Evolutionary conservation across 192 early-diverging fungal genomes (phyloP), one percentile per base, ranked within the genome.

Genomic region (Backusella tuberculispora): DNA sequence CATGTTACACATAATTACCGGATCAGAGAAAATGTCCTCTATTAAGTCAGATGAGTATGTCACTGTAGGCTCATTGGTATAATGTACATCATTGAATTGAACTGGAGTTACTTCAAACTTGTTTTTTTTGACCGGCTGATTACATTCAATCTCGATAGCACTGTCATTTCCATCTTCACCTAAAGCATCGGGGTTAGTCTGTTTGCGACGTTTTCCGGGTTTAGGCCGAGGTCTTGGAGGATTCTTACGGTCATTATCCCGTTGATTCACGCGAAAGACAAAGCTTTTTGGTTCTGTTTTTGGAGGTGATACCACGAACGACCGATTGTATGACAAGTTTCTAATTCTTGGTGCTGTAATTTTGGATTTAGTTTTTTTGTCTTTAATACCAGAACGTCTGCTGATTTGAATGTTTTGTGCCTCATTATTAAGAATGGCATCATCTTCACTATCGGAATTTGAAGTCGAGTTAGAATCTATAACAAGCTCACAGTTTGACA

Each of bases 381-480:
- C 29, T 34, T 34, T 34, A 34, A 34, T 1, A 34, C 29, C 29
- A 53, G 50, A 24, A 53, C 19, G 4, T 26, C 53, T 60, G 53
- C 53, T 56, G 53, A 56, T 56, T 12, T 56, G 21, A 56, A 56
- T 56, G 53, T 60, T 60, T 60, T 60, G 53, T 60, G 53, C 21
- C 21, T 26, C 53, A 24, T 13, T 24, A 34, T 34, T 34, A 34
- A 34, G 29, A 8, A 26, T 60, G 53, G 53, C 53, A 60, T 60
- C 53, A 60, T 60, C 19, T 19, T 19, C 7, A 24, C n/a, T 10
- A 60, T 60, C 53, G 53, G 53, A 24, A 60, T 60, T 26, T 60
- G 53, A 60, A 60, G 53, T 60, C 19, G 53, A 60, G 10, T 34
- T 34, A 34, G 29, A 34, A 34, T 60, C 10, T 19, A 60, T 60